These are phyloP conservation scores for Phytophthora colocasiae DNA, from an alignment of 352 stramenopile species.

Conservation along the genomic window DNA sequence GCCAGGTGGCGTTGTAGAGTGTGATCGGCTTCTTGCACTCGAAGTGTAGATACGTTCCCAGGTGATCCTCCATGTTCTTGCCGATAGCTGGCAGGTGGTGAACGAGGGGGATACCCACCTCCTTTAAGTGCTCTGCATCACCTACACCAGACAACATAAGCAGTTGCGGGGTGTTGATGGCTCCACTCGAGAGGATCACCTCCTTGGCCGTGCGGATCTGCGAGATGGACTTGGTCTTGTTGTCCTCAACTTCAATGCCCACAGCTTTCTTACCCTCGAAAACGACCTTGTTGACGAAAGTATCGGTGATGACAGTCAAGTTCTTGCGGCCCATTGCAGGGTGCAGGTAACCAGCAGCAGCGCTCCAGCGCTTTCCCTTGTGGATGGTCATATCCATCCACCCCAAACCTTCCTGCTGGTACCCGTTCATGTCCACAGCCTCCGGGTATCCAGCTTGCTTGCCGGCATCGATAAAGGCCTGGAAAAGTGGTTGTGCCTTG, in stretches of 20 bases:
- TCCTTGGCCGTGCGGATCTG: slow-evolving; percentile 73
- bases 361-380: slow-evolving; percentile 78
- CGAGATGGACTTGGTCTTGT: slow-evolving; percentile 53
- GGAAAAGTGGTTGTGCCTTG: slow-evolving; percentile 77
- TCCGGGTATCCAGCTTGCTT: slow-evolving; percentile 79
- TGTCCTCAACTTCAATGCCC: slow-evolving; percentile 71
- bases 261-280: slow-evolving; percentile 78
- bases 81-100: slow-evolving; percentile 78
- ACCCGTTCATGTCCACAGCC: slow-evolving; percentile 87
- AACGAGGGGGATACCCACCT: slow-evolving; percentile 73
- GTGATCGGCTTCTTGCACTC: slow-evolving; percentile 87
- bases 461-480: slow-evolving; percentile 83
- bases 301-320: slow-evolving; percentile 76
- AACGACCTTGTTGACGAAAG: slow-evolving; percentile 78
- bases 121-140: slow-evolving; percentile 65
- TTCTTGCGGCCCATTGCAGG: slow-evolving; percentile 62
- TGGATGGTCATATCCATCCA: slow-evolving; percentile 89
- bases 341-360: slow-evolving; percentile 67
- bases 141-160: slow-evolving; percentile 87
- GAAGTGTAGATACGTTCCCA: slow-evolving; percentile 87
- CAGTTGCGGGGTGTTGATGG: slow-evolving; percentile 87
- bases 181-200: slow-evolving; percentile 84
- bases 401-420: slow-evolving; percentile 84
- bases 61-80: slow-evolving; percentile 87
- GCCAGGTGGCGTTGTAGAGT: slow-evolving; percentile 84